Evolutionary conservation across 164 flowering plant genomes (phyloP).

Genomic region (Liriodendron chinense): DNA sequence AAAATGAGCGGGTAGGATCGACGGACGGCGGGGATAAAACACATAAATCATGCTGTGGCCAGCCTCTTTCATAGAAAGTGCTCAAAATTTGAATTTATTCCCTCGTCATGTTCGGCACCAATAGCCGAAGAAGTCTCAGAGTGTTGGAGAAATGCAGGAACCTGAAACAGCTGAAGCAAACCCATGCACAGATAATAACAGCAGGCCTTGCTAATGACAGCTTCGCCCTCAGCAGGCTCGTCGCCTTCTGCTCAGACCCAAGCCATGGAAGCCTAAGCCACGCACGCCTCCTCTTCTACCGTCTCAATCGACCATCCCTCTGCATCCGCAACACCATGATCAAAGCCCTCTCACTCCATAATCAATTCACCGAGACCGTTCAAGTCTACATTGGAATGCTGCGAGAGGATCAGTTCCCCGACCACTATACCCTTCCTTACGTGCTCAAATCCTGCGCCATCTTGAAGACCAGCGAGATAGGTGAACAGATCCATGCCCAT

Average conservation of each 20-base stretch:
- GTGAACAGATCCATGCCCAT: conserved; percentile 42
- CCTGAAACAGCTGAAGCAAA: conserved; percentile 49
- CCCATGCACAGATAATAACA: conserved; percentile 48
- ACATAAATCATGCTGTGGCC: too few relatives aligned
- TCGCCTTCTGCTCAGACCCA: conserved; percentile 57
- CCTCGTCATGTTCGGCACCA: background rate
- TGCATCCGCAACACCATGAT: conserved; percentile 70
- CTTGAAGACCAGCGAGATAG: conserved; percentile 24
- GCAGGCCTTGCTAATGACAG: conserved; percentile 39
- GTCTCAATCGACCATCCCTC: conserved; percentile 42
- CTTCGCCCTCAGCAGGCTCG: conserved; percentile 54
- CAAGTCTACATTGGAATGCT: conserved; percentile 32
- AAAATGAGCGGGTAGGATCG: too few relatives aligned
- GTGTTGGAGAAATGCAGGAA: conserved; percentile 53
- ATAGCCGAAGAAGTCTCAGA: conserved; percentile 6
- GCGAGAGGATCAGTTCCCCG: conserved; percentile 32
- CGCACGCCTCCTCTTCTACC: conserved; percentile 37
- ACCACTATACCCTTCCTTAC: conserved; percentile 63
- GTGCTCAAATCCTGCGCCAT: conserved; percentile 50
- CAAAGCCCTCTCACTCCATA: conserved; percentile 42
- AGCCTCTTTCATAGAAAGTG: too few relatives aligned
- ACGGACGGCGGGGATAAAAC: too few relatives aligned
- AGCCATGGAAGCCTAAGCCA: conserved; percentile 30
- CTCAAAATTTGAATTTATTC: too few relatives aligned
- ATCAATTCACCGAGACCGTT: conserved; percentile 21